Percentiles rank a stretch among this genome's conserved stretches.
phyloP scores from a whole-genome alignment of 2,329 filamentous ascomycete genomes.

The Lizonia empirigonia region DNA sequence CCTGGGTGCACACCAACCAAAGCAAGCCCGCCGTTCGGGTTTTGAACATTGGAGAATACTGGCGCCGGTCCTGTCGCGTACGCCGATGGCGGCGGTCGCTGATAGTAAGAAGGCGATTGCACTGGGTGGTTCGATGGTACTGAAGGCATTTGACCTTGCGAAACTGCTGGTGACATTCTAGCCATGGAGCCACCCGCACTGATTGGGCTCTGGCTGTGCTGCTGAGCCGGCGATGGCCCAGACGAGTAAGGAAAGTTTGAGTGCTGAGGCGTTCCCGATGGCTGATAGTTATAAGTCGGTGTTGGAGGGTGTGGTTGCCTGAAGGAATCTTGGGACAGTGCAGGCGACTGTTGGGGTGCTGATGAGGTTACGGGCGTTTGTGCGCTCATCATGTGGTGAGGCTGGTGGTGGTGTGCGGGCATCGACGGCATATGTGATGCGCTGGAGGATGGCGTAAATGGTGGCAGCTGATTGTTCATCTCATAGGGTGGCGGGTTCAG shows the following conservation, averaged over 20 bases:
- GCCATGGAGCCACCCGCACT: constrained; percentile 53
- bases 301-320: constrained; percentile 64
- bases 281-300: constrained; percentile 67
- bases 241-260: constrained; percentile 56
- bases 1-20: constrained; percentile 67
- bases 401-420: constrained; percentile 50
- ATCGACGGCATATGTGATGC: constrained; percentile 55
- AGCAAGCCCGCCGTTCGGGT: constrained; percentile 73
- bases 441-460: constrained; percentile 64
- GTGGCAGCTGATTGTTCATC: constrained; percentile 62
- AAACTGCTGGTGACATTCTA: constrained; percentile 60
- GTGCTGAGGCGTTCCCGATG: constrained; percentile 58
- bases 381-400: constrained; percentile 55
- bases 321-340: constrained; percentile 65
- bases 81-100: constrained; percentile 51
- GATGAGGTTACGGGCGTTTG: constrained; percentile 48
- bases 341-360: constrained; percentile 55
- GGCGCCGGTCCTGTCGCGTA: constrained; percentile 61
- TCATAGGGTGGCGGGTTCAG: constrained; percentile 72
- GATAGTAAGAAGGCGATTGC: constrained; percentile 55
- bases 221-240: constrained; percentile 54
- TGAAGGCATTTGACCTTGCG: constrained; percentile 51
- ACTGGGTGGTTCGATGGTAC: constrained; percentile 56
- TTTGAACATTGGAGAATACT: constrained; percentile 79
- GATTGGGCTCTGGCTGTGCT: constrained; percentile 54